These are phyloP conservation scores for Annulohypoxylon moriforme DNA, from an alignment of 495 filamentous ascomycete genomes.

Conservation along the genomic window DNA sequence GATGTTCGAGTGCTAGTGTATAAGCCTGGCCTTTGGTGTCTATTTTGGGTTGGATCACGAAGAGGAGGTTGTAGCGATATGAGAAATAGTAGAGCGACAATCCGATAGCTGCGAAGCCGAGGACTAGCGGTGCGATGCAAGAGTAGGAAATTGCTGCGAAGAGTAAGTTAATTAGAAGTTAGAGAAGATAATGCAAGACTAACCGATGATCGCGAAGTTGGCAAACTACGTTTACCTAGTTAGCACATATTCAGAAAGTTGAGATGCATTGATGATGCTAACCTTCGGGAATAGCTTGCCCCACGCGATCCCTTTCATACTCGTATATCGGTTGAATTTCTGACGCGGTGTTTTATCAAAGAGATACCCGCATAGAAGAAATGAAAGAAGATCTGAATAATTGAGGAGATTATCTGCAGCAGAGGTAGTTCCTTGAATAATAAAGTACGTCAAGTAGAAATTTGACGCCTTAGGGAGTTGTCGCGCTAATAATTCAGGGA, in stretches of 20 bases:
- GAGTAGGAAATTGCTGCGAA: conserved; percentile 79
- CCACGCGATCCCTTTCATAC: conserved; percentile 62
- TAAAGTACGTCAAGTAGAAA: conserved; percentile 91
- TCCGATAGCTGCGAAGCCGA: conserved; percentile 83
- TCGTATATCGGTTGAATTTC: conserved; percentile 79
- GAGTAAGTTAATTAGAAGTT: conserved; percentile 10
- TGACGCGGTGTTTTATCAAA: conserved; percentile 74
- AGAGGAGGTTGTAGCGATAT: conserved; percentile 89
- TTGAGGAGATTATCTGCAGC: conserved; percentile 70
- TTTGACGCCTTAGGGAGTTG: conserved; percentile 85
- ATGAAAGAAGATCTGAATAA: conserved; percentile 57
- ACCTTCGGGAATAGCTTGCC: conserved; percentile 67
- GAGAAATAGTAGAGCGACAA: conserved; percentile 83
- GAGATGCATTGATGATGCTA: conserved; percentile 71
- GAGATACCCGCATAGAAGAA: conserved; percentile 73
- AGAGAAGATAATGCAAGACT: conserved; percentile 13
- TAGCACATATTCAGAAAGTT: conserved; percentile 61
- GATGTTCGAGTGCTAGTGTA: conserved; percentile 81
- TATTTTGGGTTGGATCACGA: conserved; percentile 77
- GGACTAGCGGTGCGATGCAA: conserved; percentile 87
- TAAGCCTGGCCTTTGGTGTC: conserved; percentile 89
- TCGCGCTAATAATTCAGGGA: conserved; percentile 71
- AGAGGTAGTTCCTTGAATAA: conserved; percentile 83
- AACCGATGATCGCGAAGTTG: conserved; percentile 78
- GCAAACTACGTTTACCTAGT: conserved; percentile 64